Evolutionary conservation across 2,329 filamentous ascomycete species (phyloP).

Genomic region (Diplocarpon mali): DNA sequence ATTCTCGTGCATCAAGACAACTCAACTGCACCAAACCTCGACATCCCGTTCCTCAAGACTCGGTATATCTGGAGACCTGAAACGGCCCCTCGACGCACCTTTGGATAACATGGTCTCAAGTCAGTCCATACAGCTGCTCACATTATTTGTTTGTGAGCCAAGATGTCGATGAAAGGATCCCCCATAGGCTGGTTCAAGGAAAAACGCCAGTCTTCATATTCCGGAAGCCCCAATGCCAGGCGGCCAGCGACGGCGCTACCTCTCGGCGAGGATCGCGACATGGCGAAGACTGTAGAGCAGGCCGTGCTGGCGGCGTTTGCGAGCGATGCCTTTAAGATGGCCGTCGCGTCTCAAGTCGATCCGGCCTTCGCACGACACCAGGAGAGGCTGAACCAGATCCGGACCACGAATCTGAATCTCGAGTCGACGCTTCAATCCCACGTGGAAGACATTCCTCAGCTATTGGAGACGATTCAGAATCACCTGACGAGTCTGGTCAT

Average conservation of each 20-base stretch:
- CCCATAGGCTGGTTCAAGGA: slow-evolving; percentile 17
- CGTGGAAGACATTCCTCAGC: slow-evolving; percentile 8
- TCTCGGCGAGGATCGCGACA: slow-evolving; percentile 10
- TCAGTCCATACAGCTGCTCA: not conserved
- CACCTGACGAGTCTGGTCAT: slow-evolving; percentile 12
- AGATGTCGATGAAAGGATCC: slow-evolving; percentile 11
- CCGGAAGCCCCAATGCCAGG: slow-evolving; percentile 3
- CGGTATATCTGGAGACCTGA: not conserved
- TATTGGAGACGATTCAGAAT: slow-evolving; percentile 13
- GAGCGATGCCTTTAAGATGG: slow-evolving; percentile 15
- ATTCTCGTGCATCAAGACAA: not conserved
- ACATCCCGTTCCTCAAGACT: not conserved
- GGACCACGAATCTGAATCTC: slow-evolving; percentile 15
- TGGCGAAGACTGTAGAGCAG: slow-evolving; percentile 15
- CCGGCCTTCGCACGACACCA: slow-evolving; percentile 14
- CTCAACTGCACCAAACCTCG: not conserved
- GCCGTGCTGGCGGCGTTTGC: slow-evolving; percentile 15
- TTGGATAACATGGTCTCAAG: not conserved
- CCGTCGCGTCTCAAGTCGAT: slow-evolving; percentile 17
- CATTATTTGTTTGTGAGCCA: not conserved
- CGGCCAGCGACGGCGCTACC: slow-evolving; percentile 11
- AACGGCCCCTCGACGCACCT: not conserved
- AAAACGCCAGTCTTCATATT: slow-evolving; percentile 12
- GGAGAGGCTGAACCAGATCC: slow-evolving; percentile 18
- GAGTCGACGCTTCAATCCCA: slow-evolving; percentile 14